Base-by-base conservation (phyloP, 441 rosid species). In the Rhodomyrtus psidioides region DNA sequence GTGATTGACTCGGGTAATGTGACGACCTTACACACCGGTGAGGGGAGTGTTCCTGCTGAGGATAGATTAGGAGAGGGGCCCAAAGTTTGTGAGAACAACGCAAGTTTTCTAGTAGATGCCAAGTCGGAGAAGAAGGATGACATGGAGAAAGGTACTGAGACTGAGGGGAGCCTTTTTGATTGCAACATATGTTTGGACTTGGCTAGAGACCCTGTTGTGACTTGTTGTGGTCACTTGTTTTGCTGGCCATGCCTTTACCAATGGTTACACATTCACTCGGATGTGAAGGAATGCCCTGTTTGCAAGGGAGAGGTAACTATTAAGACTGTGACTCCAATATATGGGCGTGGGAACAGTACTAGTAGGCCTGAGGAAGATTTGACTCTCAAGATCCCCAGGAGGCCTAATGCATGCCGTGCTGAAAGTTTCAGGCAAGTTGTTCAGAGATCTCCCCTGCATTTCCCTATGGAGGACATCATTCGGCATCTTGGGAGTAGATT, bases 141-240 rank as follows among this genome's bases (percentile, higher is more conserved):
- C 21, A 86, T 51, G 57, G 90, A 58, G 42, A 55, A 89, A 16
- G 89, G 85, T 51, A 83, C 81, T 30, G 84, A 83, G 84, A 82
- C 42, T 60, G 84, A 90, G 46, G 93, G 93, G 87, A 88, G 86
- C 15, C 91, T 88, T 83, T 93, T 90, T 81, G 93, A 91, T 58
- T 93, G 94, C 65, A 93, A 91, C 84, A 89, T 91, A 83, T 93
- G 94, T 85, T 76, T 93, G 83, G 88, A 88, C 88, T 87, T 86
- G 88, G 93, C 94, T 3, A 87, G 86, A 23, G 89, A 90, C 84
- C 93, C 93, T 27, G 83, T 93, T 57, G 87, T 93, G 88, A 91
- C 94, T 70, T 88, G 92, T 28, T 93, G 94, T 83, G 94, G 94
- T 82, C 94, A 93, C 62, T 90, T 93, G 89, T 91, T 91, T 83